Base-by-base conservation (phyloP, 768 basidiomycete genomes). In the Lactarius evosmus region DNA sequence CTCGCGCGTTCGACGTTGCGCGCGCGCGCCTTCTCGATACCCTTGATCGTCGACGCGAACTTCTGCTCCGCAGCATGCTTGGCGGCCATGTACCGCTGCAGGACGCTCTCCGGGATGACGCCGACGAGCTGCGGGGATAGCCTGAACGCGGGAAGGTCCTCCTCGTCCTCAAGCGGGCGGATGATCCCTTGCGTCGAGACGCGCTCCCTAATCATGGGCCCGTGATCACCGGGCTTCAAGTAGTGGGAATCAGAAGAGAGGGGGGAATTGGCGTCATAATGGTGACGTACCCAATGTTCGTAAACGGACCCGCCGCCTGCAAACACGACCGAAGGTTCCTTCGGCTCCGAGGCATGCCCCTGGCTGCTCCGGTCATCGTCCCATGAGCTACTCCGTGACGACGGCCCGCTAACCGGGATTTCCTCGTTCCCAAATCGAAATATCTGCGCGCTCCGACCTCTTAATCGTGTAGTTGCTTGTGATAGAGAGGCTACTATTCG, bases 201-300 rank as follows among this genome's bases (percentile, higher is more conserved):
- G n/a, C 96, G 83, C 74, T 98, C 96, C 38, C 96, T 84, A 58
- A 98, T 91, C 86, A 98, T 96, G 58, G 82, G 82, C 63, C 70
- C 41, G 74, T 74, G 77, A 80, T 80, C 8, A 69, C 67, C 25
- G 66, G 66, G 30, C 70, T 80, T 83, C 64, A 22, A 56, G 29
- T 25, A 56, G 29, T 25, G 8, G 0, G 4, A 4, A 32, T 55
- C 7, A 32, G 33, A 55, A 25, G 8, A 14, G 29, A 25, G 17
- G 51, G 51, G 3, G 27, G 29, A 19, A 19, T 7, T 29, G 51
- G 46, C 25, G 4, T 25, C 46, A 52, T 1, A 3, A 52, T 7
- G 52, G 12, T 19, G 52, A 29, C 32, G 29, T 49, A 53, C 52
- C 52, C 52, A 53, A 8, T n/a, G 52, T 8, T 53, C 29, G 32